Conservation (phyloP, 2,329 filamentous ascomycete genomes). For the Neonectria coccinea region DNA sequence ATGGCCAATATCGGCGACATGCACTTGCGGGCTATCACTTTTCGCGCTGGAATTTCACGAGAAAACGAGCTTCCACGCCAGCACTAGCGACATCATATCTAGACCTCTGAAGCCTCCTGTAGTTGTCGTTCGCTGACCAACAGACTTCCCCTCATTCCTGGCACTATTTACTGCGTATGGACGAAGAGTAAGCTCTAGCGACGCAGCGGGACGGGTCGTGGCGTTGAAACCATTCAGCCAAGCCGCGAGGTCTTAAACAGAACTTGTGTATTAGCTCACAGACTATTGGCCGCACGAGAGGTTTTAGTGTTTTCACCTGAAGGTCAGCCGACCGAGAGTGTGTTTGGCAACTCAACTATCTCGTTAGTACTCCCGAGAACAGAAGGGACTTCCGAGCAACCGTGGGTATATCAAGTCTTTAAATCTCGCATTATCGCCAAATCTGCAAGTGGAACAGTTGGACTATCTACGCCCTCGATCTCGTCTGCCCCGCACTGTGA, state of each 20-base stretch:
- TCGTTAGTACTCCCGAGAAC: too few relatives aligned
- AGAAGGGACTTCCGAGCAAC: too few relatives aligned
- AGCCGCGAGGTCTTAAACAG: too few relatives aligned
- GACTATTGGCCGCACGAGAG: neutral
- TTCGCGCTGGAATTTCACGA: neutral
- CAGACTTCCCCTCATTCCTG: neutral
- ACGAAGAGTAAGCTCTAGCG: neutral
- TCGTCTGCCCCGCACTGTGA: neutral
- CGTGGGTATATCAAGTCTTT: too few relatives aligned
- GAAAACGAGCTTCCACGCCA: neutral
- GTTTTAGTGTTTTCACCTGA: too few relatives aligned
- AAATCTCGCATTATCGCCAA: neutral
- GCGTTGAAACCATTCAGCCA: neutral
- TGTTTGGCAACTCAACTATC: too few relatives aligned
- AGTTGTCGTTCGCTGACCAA: neutral
- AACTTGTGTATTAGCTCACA: neutral
- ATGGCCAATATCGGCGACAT: too few relatives aligned
- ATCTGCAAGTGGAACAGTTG: neutral
- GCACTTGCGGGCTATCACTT: neutral
- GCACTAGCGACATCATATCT: neutral
- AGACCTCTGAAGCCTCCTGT: neutral
- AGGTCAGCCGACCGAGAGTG: too few relatives aligned
- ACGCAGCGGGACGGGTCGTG: neutral
- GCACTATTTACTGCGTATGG: neutral
- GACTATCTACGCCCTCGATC: neutral